Percentiles rank a stretch among this genome's conserved stretches.
Evolutionary conservation across 202 grass and related monocot species (phyloP).

Genomic region (Setaria viridis): DNA sequence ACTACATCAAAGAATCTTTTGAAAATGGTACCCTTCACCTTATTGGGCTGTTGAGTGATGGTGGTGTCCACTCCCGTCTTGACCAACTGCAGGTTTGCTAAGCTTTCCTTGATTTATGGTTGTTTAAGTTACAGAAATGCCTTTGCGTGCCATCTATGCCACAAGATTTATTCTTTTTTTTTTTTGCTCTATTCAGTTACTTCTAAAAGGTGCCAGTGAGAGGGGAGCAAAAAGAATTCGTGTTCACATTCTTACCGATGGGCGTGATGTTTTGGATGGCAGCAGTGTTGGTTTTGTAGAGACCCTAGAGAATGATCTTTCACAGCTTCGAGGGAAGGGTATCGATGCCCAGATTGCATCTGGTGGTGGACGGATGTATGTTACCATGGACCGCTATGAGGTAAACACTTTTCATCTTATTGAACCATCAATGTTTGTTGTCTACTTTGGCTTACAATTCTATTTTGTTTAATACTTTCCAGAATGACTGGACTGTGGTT

Average conservation of each 20-base stretch:
- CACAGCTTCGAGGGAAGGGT: conserved; percentile 71
- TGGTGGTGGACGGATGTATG: conserved; percentile 96
- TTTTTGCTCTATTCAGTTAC: conserved; percentile 61
- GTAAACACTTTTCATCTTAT: conserved; percentile 42
- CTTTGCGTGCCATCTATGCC: neutral
- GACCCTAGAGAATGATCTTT: conserved; percentile 82
- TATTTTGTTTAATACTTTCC: conserved; percentile 34
- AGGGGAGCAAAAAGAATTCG: conserved; percentile 89
- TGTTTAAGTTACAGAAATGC: neutral
- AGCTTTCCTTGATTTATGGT: conserved; percentile 25
- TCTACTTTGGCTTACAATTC: conserved; percentile 13
- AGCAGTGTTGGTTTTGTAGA: conserved; percentile 89
- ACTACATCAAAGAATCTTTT: conserved; percentile 88
- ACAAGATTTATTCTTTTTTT: neutral
- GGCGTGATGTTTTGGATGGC: conserved; percentile 98
- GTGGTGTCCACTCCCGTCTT: conserved; percentile 93
- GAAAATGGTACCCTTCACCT: conserved; percentile 80
- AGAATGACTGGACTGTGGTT: conserved; percentile 98
- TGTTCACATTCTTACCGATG: conserved; percentile 92
- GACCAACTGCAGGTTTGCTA: conserved; percentile 87
- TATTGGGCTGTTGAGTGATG: conserved; percentile 95
- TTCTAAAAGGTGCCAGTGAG: conserved; percentile 88
- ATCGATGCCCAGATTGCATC: conserved; percentile 89
- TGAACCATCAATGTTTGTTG: conserved; percentile 6
- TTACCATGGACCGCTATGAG: conserved; percentile 99